These are phyloP conservation scores for Glycyrrhiza uralensis DNA, from an alignment of 306 rosid species.

Conservation along the genomic window DNA sequence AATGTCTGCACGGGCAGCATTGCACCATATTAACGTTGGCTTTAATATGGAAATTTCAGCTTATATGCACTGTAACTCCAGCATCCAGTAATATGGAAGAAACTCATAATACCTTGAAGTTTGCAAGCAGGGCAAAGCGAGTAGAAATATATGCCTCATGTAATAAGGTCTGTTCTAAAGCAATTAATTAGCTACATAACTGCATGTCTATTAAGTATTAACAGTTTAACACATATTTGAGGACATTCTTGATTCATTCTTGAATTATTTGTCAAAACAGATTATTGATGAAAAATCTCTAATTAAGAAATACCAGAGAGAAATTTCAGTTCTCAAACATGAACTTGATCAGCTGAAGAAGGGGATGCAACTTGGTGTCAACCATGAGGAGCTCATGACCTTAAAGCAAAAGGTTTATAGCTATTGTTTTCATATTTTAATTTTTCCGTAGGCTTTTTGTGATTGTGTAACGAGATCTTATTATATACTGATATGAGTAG, in stretches of 20 bases:
- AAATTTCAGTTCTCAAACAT: slow-evolving; percentile 78
- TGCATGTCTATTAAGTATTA: not conserved
- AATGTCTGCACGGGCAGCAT: slow-evolving; percentile 14
- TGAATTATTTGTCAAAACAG: slow-evolving; percentile 46
- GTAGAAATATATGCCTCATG: slow-evolving; percentile 97
- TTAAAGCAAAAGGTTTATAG: slow-evolving; percentile 74
- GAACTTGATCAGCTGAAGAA: slow-evolving; percentile 91
- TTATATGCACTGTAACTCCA: slow-evolving; percentile 97
- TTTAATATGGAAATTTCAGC: slow-evolving; percentile 51
- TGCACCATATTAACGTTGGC: slow-evolving; percentile 19
- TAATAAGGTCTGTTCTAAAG: slow-evolving; percentile 61
- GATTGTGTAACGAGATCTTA: slow-evolving; percentile 20
- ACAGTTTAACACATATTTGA: not conserved
- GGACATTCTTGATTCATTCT: slow-evolving; percentile 17
- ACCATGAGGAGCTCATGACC: slow-evolving; percentile 78
- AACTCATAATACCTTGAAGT: slow-evolving; percentile 98
- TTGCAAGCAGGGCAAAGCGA: slow-evolving; percentile 96
- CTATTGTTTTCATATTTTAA: slow-evolving; percentile 11
- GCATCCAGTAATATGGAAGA: slow-evolving; percentile 99
- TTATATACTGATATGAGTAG: slow-evolving; percentile 42
- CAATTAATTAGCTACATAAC: not conserved
- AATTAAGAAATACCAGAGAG: slow-evolving; percentile 95
- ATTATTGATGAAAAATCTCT: slow-evolving; percentile 95
- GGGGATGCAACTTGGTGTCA: slow-evolving; percentile 80
- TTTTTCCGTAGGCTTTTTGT: not conserved